Conservation (phyloP, 768 basidiomycete genomes). For the Phlebiopsis gigantea region DNA sequence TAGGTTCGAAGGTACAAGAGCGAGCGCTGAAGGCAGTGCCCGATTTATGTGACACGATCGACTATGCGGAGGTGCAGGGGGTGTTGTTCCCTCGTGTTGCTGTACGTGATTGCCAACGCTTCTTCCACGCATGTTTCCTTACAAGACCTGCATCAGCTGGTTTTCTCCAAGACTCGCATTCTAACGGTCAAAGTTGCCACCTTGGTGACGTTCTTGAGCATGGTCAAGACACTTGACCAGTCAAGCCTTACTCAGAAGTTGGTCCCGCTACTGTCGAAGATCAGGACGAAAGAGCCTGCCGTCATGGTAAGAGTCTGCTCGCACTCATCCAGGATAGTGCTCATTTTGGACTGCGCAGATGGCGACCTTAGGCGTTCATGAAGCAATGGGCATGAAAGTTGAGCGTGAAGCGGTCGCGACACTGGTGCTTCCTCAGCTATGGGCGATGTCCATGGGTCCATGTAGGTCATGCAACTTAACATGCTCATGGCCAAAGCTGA, state of each 20-base stretch:
- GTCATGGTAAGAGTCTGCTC: conserved; percentile 62
- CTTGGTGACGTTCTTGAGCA: conserved; percentile 70
- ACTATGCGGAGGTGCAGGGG: conserved; percentile 91
- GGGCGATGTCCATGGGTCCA: conserved; percentile 98
- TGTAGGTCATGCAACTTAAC: conserved; percentile 40
- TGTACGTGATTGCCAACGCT: conserved; percentile 40
- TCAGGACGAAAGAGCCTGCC: conserved; percentile 92
- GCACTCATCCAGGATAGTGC: neutral
- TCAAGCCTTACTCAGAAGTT: conserved; percentile 90
- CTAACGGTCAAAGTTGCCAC: conserved; percentile 90
- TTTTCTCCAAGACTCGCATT: conserved; percentile 90
- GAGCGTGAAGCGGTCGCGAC: conserved; percentile 79
- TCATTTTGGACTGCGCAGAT: conserved; percentile 42
- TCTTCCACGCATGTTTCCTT: conserved; percentile 3
- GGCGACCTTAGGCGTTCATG: conserved; percentile 86
- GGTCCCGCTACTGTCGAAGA: conserved; percentile 90
- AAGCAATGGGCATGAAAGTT: conserved; percentile 93
- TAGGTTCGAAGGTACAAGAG: conserved; percentile 74
- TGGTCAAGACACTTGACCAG: conserved; percentile 90
- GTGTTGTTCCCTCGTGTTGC: conserved; percentile 90
- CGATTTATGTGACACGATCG: conserved; percentile 84
- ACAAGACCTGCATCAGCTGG: conserved; percentile 45
- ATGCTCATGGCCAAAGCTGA: neutral
- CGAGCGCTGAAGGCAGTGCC: conserved; percentile 81
- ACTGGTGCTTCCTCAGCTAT: conserved; percentile 57